phyloP scores from a whole-genome alignment of 768 basidiomycete genomes.

The Collybia sordida region DNA sequence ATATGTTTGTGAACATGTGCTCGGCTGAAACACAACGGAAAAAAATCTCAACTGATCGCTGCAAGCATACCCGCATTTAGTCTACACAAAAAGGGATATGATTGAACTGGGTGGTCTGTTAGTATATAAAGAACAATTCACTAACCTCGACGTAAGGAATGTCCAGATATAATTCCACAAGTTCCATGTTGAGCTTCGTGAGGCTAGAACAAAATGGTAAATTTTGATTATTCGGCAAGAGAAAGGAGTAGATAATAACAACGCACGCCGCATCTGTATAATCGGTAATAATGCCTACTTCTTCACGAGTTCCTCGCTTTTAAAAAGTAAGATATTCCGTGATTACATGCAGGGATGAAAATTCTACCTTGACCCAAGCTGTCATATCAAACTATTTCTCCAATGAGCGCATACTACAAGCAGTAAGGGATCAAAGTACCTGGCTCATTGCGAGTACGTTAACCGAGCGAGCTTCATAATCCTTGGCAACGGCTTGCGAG shows the following conservation, averaged over 20 bases:
- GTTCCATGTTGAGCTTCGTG: constrained; percentile 75
- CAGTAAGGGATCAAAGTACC: constrained; percentile 34
- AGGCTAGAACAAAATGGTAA: constrained; percentile 45
- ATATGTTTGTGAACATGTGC: constrained; percentile 26
- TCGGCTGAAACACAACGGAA: constrained; percentile 25
- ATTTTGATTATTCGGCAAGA: background rate
- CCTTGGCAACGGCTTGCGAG: constrained; percentile 83
- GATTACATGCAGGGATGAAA: constrained; percentile 5
- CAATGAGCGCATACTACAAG: constrained; percentile 12
- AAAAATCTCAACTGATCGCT: constrained; percentile 75
- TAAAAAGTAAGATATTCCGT: constrained; percentile 13
- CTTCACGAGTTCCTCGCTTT: constrained; percentile 67
- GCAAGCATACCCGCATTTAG: constrained; percentile 92
- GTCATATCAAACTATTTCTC: constrained; percentile 82
- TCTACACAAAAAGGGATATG: constrained; percentile 38
- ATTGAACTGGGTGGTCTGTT: constrained; percentile 10
- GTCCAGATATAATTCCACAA: constrained; percentile 76
- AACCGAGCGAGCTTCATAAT: constrained; percentile 61
- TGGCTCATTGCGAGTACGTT: constrained; percentile 85
- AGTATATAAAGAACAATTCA: constrained; percentile 1
- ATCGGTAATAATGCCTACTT: constrained; percentile 85
- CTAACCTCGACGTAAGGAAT: constrained; percentile 74
- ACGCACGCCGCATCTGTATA: constrained; percentile 63
- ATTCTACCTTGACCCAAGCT: constrained; percentile 84
- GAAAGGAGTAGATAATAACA: too few relatives aligned